Base-by-base conservation (phyloP, 768 basidiomycete genomes). In the Lactarius trivialis region DNA sequence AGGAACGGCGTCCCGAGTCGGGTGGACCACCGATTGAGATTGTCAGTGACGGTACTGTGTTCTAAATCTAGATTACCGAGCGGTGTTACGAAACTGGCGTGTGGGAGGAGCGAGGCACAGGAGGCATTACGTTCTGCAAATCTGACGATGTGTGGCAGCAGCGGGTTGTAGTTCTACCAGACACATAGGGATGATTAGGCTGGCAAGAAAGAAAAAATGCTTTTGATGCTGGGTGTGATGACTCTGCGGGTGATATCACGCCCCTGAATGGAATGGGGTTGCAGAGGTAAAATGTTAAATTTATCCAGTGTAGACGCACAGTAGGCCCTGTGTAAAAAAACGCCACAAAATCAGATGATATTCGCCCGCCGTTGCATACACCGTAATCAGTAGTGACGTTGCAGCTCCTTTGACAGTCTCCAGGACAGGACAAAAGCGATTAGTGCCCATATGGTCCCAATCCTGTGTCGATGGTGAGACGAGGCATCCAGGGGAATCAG, bases 11-110 rank as follows among this genome's bases (percentile, higher is more conserved):
- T 5, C 88, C 86, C 0, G 76, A 79, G 48, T 85, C 83, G 0
- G 85, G 89, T 7, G 93, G 93, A 0, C 92, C 91, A 0, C 91
- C 91, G 1, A 89, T 93, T 68, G 90, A 91, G 63, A 91, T 93
- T 60, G 81, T 85, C 63, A 91, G 89, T 63, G 91, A 93, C 63
- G 91, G 91, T 2, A 93, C 91, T 1, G 82, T 92, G 5, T 91
- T 92, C 69, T 92, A 67, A 68, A 43, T 41, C 19, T 30, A 11
- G 33, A 45, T 39, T 17, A 17, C 19, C 9, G 33, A 8, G 24
- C 12, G 7, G 37, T 12, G 56, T 53, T 45, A 6, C 17, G 28
- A 32, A 37, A 54, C 21, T 2, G n/a, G 26, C 30, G 36, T 37
- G 53, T 59, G 58, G 53, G 53, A 49, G 45, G 62, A 41, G 62